Evolutionary conservation across 306 rosid genomes (phyloP), one percentile per base, ranked within the genome.

Genomic region (Pterocarpus macrocarpus): DNA sequence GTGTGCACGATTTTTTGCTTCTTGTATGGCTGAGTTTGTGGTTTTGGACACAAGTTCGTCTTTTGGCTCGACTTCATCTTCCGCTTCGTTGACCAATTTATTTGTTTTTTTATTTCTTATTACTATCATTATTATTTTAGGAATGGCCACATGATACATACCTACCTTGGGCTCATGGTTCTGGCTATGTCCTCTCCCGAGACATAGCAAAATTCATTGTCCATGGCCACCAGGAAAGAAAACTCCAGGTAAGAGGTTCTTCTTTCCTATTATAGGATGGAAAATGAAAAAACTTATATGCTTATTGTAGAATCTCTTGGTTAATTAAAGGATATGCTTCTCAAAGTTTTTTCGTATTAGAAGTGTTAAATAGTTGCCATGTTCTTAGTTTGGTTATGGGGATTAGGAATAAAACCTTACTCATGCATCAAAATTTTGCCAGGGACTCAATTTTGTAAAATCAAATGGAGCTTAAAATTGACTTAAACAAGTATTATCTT

Each of bases 81-180:
- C 93, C 11, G 80, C 91, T 77, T 90, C 93, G 16, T 72, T 73
- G 64, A 44, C 86, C 12, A 86, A 80, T 84, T 78, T 85, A 22
- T 22, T 22, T 22, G 28, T 22, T 22, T 22, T 22, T 22, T 22
- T 22, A 22, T 1, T 22, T 22, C 28, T 22, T 22, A 22, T 22
- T 22, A 22, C 28, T 49, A 64, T 81, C 55, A 58, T 10, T 80
- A 28, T 72, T 65, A n/a, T 66, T 73, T 65, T 50, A 94, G 98
- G 97, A 94, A 86, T 94, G 98, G 98, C 91, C 97, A 7, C 89
- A 90, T 81, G 91, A 80, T 62, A 67, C 81, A 5, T 94, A 69
- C 71, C 84, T 61, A 16, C 87, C 5, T 11, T 83, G 45, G 62
- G 76, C 71, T 89, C 87, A 94, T 73, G 98, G 97, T 78, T 97